phyloP scores from a whole-genome alignment of 140 eudicot genomes.

The Anethum foeniculum region DNA sequence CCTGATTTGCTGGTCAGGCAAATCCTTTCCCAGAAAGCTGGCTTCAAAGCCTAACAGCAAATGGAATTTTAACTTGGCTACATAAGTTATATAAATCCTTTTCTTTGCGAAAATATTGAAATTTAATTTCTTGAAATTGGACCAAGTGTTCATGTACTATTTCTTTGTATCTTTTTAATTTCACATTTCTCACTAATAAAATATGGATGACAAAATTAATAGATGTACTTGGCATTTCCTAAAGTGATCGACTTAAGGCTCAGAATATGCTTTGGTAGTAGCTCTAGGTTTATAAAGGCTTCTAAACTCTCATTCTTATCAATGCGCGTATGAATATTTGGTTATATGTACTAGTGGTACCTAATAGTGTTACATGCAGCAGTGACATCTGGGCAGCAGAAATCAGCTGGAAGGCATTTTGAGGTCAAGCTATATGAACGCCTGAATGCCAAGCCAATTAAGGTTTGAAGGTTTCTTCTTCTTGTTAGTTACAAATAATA shows the following conservation, averaged over 20 bases:
- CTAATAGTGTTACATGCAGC: constrained; percentile 21
- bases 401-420: constrained; percentile 40
- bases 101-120: not conserved
- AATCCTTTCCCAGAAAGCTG: not conserved
- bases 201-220: not conserved
- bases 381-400: constrained; percentile 46
- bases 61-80: not conserved
- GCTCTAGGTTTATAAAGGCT: not conserved
- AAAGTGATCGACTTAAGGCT: not conserved
- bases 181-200: not conserved
- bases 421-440: constrained; percentile 52
- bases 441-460: constrained; percentile 36
- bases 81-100: not conserved
- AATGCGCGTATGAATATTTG: not conserved
- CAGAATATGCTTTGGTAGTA: not conserved
- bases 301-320: not conserved
- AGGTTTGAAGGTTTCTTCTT: constrained; percentile 37
- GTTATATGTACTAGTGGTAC: not conserved
- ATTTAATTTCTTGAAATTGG: not conserved
- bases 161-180: not conserved
- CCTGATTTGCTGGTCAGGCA: not conserved
- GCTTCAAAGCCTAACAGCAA: not conserved
- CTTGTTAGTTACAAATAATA: not conserved
- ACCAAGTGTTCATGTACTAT: not conserved
- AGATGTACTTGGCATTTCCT: not conserved